Percentiles rank a stretch among this genome's conserved stretches.
Evolutionary conservation across 2,329 filamentous ascomycete species (phyloP).

Genomic region (Fusarium sp.): DNA sequence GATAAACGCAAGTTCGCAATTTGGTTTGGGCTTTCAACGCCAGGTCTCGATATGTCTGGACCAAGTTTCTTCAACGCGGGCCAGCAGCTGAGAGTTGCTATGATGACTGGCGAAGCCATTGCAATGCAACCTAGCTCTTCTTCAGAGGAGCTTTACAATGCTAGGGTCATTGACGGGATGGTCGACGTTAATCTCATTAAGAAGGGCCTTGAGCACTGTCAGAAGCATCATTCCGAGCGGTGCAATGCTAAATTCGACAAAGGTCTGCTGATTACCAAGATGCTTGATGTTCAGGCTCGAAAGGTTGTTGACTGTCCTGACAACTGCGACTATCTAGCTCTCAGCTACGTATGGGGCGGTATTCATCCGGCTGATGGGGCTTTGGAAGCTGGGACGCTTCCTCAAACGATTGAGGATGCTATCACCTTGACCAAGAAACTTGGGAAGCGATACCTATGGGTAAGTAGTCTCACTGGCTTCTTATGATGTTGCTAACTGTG

Average conservation of each 20-base stretch:
- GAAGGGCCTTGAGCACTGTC: not conserved
- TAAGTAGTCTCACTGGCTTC: fast-evolving
- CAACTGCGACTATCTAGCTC: not conserved
- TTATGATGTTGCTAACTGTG: fast-evolving
- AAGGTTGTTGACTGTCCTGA: not conserved
- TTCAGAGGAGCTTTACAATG: not conserved
- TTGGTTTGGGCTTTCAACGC: not conserved
- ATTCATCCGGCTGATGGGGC: not conserved
- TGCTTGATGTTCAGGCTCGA: not conserved
- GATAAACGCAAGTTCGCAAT: not conserved
- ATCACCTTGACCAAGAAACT: not conserved
- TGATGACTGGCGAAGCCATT: not conserved
- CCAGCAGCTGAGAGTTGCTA: not conserved
- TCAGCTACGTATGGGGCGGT: not conserved
- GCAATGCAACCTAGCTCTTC: not conserved
- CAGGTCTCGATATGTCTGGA: not conserved
- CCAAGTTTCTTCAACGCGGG: not conserved
- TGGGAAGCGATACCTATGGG: not conserved
- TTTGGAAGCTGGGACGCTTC: not conserved
- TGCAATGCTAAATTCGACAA: not conserved
- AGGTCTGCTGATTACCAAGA: not conserved
- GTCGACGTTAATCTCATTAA: not conserved
- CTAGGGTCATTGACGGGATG: not conserved
- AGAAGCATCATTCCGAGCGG: not conserved
- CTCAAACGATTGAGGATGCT: not conserved